Base-by-base conservation (phyloP, 164 flowering plant species). In the Magnolia kwangsiensis region DNA sequence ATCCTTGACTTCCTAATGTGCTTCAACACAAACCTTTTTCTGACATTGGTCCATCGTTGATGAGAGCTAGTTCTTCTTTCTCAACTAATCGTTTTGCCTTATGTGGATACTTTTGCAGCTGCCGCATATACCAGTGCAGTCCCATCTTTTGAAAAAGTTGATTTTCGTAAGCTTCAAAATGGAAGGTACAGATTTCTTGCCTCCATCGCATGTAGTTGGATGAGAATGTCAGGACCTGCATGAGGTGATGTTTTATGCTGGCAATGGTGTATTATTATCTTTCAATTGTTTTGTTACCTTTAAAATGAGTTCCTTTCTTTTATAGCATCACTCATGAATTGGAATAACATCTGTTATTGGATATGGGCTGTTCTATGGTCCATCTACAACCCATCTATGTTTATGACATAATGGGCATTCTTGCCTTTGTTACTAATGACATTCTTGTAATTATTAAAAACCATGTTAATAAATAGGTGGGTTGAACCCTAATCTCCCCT, bases 111-210 rank as follows among this genome's bases (percentile, higher is more conserved):
- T 71, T 78, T 55, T 84, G 86, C 95, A 92, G 99, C 91, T 83
- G 83, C 89, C 81, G 50, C 90, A 64, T 87, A 87, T 73, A 63
- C 85, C 67, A 72, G 85, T 77, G 79, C 81, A 61, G 74, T 81
- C 27, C 86, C 91, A 72, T 75, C 85, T 76, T 82, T 88, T 51
- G 91, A 86, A 78, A 91, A 86, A 74, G 80, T 78, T 84, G 95
- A 92, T 82, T 92, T 96, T 79, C 78, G 79, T 69, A 96, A 92
- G 84, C 99, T 96, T 85, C 99, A 96, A 84, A 96, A 96, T 88
- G 99, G 99, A 81, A 96, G 99, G 99, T 96, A 83, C 21, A 21
- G 18, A 63, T 24, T 24, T 59, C 27, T 37, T 51, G 14, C 20
- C 11, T 65, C 51, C 7, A 8, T 61, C 24, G 51, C 67, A 58